phyloP scores from a whole-genome alignment of 257 asterid genomes.

The Agastache rugosa region DNA sequence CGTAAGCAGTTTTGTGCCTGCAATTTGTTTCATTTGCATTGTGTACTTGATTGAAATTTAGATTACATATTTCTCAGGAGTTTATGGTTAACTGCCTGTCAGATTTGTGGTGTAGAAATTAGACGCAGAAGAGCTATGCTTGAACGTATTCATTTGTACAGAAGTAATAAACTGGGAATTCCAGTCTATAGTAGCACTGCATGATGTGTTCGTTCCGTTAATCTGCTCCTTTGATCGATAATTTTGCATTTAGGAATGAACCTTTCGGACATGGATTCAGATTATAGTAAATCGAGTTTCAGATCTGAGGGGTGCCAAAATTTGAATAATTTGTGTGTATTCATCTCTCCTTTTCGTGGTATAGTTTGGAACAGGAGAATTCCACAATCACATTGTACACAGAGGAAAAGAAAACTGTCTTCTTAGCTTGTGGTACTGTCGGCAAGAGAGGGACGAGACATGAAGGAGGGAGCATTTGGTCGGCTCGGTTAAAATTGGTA shows the following conservation, averaged over 20 bases:
- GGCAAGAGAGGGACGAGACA: too few species aligned
- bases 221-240: background rate
- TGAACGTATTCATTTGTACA: slow-evolving; percentile 40
- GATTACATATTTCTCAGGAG: slow-evolving; percentile 30
- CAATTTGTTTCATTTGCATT: background rate
- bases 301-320: too few species aligned
- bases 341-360: too few species aligned
- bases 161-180: slow-evolving; percentile 16
- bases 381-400: too few species aligned
- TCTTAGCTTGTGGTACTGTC: too few species aligned
- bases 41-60: slow-evolving; percentile 17
- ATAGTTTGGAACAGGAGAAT: too few species aligned
- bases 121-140: background rate
- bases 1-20: slow-evolving; percentile 7
- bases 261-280: background rate
- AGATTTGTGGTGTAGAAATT: slow-evolving; percentile 26
- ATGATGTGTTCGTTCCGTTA: background rate
- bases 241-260: background rate
- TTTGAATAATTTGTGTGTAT: too few species aligned
- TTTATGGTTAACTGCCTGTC: slow-evolving; percentile 15
- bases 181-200: background rate
- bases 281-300: too few species aligned
- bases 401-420: too few species aligned
- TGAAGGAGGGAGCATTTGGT: too few species aligned
- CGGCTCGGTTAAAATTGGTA: too few species aligned